These are phyloP conservation scores for Lipomyces orientalis DNA, from an alignment of 805 yeast genomes.

Conservation along the genomic window DNA sequence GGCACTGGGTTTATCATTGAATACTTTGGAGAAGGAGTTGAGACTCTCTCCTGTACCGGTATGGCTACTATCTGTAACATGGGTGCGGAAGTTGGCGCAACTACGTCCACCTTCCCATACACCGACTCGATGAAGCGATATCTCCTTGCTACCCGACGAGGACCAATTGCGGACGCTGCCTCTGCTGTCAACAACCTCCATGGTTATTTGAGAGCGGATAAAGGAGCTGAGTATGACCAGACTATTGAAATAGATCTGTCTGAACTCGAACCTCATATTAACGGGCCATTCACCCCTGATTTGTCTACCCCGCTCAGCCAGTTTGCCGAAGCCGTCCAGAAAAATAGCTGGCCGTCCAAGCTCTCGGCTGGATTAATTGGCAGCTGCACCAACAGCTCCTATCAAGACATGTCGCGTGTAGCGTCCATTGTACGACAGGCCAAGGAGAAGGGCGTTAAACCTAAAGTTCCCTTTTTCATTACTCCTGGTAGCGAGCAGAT, in stretches of 20 bases:
- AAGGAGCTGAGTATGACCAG: constrained; percentile 92
- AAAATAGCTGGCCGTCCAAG: constrained; percentile 90
- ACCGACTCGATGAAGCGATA: constrained; percentile 87
- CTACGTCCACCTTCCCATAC: constrained; percentile 97
- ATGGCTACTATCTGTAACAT: constrained; percentile 99
- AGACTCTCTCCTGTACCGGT: constrained; percentile 93
- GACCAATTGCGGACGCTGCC: constrained; percentile 83
- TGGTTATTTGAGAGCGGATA: constrained; percentile 80
- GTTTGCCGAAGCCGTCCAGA: constrained; percentile 80
- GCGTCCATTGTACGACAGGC: constrained; percentile 93
- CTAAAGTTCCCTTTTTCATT: constrained; percentile 89
- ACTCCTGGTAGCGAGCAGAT: constrained; percentile 99
- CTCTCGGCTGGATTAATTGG: constrained; percentile 96
- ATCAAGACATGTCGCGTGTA: constrained; percentile 97
- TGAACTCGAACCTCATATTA: constrained; percentile 91
- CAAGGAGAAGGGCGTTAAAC: constrained; percentile 84
- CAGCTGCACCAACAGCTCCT: constrained; percentile 97
- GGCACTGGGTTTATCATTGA: constrained; percentile 97
- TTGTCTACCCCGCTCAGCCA: constrained; percentile 92
- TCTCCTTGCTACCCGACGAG: constrained; percentile 84
- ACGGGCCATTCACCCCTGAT: constrained; percentile 99
- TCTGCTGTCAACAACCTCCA: constrained; percentile 59
- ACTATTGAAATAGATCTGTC: constrained; percentile 86
- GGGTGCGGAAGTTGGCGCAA: constrained; percentile 99
- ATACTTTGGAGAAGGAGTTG: constrained; percentile 95